Percentiles rank a stretch among this genome's conserved stretches.
phyloP scores from a whole-genome alignment of 2,329 filamentous ascomycete genomes.

The Chaetomium olivaceum region DNA sequence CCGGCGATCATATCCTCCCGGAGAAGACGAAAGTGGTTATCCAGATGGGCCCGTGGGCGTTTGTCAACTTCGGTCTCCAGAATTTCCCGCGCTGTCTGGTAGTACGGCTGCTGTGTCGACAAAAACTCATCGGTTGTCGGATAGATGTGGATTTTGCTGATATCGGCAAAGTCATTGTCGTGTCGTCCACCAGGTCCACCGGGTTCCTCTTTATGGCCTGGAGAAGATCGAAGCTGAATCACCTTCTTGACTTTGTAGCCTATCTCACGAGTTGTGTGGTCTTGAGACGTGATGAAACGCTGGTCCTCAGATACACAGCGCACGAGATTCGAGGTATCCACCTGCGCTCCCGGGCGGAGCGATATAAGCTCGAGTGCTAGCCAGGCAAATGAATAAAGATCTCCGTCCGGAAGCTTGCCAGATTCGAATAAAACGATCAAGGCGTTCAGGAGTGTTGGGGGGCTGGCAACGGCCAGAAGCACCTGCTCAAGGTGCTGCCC shows the following conservation, averaged over 20 bases:
- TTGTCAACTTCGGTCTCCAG: slow-evolving; percentile 39
- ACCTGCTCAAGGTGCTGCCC: slow-evolving; percentile 53
- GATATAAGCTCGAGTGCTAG: slow-evolving; percentile 51
- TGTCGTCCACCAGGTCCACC: slow-evolving; percentile 64
- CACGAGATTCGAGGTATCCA: slow-evolving; percentile 32
- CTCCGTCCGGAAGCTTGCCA: slow-evolving; percentile 37
- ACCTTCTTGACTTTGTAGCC: slow-evolving; percentile 43
- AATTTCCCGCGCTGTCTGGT: slow-evolving; percentile 54
- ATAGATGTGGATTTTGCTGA: slow-evolving; percentile 61
- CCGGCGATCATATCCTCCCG: slow-evolving; percentile 67
- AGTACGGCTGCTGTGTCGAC: slow-evolving; percentile 55
- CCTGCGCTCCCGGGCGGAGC: slow-evolving; percentile 29
- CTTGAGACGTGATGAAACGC: slow-evolving; percentile 32
- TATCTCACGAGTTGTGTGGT: slow-evolving; percentile 34
- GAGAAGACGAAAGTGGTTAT: slow-evolving; percentile 71
- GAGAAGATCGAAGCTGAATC: slow-evolving; percentile 37
- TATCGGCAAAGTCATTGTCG: slow-evolving; percentile 69
- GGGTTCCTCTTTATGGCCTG: not conserved
- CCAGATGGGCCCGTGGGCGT: slow-evolving; percentile 56
- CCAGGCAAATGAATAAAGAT: slow-evolving; percentile 48
- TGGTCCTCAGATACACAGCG: slow-evolving; percentile 30
- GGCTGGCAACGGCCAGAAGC: slow-evolving; percentile 49
- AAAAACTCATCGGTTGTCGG: slow-evolving; percentile 67
- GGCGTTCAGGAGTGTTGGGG: slow-evolving; percentile 56
- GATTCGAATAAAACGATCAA: slow-evolving; percentile 40